phyloP scores from a whole-genome alignment of 805 yeast genomes.

The Hanseniaspora thailandica region DNA sequence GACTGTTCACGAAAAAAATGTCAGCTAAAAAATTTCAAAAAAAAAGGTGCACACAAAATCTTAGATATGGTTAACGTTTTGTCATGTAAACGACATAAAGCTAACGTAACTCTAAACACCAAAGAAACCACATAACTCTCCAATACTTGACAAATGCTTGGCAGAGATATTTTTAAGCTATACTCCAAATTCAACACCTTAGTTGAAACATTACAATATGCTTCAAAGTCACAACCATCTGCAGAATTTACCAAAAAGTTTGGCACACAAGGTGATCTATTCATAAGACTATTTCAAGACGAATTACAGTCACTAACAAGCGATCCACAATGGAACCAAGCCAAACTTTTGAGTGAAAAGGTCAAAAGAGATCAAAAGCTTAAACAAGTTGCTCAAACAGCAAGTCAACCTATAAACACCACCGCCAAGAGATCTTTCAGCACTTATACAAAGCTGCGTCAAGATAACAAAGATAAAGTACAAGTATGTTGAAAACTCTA shows the following conservation, averaged over 20 bases:
- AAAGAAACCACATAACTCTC: background rate
- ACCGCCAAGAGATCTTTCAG: slow-evolving; percentile 9
- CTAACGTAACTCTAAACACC: too few species aligned
- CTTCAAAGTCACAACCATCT: slow-evolving; percentile 7
- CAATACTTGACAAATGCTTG: background rate
- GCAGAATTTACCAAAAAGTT: slow-evolving; percentile 1
- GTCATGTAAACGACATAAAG: background rate
- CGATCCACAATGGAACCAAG: slow-evolving; percentile 28
- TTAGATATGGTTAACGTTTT: too few species aligned
- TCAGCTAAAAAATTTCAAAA: background rate
- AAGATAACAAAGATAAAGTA: background rate
- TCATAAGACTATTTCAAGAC: background rate
- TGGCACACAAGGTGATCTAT: slow-evolving; percentile 7
- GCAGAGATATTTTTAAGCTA: slow-evolving; percentile 1
- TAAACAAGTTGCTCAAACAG: background rate
- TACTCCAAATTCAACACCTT: slow-evolving; percentile 2
- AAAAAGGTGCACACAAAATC: background rate
- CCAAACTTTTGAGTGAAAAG: slow-evolving; percentile 21
- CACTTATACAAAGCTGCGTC: background rate
- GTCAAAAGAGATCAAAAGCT: slow-evolving; percentile 3
- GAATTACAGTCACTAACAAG: background rate
- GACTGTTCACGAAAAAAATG: background rate
- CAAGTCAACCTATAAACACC: too few species aligned
- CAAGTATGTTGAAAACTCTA: slow-evolving; percentile 15
- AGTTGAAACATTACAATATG: background rate